Base-by-base conservation (phyloP, 2,329 filamentous ascomycete genomes). In the Macrophomina tecta region DNA sequence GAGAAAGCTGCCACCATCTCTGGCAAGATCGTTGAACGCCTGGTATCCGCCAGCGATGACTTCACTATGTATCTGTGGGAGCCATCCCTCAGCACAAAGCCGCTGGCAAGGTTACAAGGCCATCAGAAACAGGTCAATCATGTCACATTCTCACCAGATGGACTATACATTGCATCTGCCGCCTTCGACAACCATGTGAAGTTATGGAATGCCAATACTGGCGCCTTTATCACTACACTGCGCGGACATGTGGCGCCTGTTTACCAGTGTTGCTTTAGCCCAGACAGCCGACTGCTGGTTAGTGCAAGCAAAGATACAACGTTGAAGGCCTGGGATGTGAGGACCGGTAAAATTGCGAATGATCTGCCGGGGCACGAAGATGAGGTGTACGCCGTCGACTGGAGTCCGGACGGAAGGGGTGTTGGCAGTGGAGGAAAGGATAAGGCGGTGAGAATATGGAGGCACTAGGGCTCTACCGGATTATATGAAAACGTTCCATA, bases 101-200 rank as follows among this genome's bases (percentile, higher is more conserved):
- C 94, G 0, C 83, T 98, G 3, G 91, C 92, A n/a, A 86, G 93
- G 40, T 86, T 98, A 80, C 81, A 93, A n/a, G 95, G 95, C 2
- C 95, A 99, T 75, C 93, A 97, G 77, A 98, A 98, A 81, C 92
- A 94, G 75, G 94, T 98, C 72, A 97, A 98, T 78, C 92, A 97
- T 76, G 94, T 98, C 56, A 91, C 90, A 0, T 98, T 98, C 80
- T 97, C 93, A 0, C 93, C 94, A 0, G 94, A 98, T 74, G 94
- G 93, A 40, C 85, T 87, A 8, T 86, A 94, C 67, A 93, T 99
- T 72, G 95, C 95, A 8, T 96, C 91, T 45, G 90, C 92, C 8
- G 90, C 90, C 4, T 99, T 94, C 82, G 95, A 99, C 78, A 99
- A 98, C 77, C 92, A 94, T 73, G 93, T 94, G 72, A 97, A 97